These are phyloP conservation scores for Eimeria brunetti DNA, from an alignment of 169 alveolate species.

Conservation along the genomic window DNA sequence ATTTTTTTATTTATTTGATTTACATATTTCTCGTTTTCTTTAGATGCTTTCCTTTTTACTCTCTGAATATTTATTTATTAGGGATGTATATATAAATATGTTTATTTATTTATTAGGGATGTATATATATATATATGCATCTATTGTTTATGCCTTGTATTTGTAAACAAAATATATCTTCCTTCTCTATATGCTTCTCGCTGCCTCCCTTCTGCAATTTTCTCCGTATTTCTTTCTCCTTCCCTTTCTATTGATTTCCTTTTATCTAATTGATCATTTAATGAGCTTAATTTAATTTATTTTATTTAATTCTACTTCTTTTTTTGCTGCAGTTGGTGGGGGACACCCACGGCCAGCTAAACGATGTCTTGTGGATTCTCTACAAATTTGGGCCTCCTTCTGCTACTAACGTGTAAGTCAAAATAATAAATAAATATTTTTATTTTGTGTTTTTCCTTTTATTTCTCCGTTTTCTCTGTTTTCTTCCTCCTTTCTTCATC, in stretches of 20 bases:
- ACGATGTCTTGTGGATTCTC: conserved; percentile 93
- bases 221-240: neutral
- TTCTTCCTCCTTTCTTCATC: too few species aligned
- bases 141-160: neutral
- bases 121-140: neutral
- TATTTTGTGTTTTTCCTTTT: neutral
- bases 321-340: conserved; percentile 84
- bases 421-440: neutral
- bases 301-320: too few species aligned
- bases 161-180: neutral
- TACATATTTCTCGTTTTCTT: too few species aligned
- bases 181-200: neutral
- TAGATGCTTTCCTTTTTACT: too few species aligned
- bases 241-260: neutral
- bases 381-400: conserved; percentile 94
- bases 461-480: neutral
- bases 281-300: neutral
- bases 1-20: too few species aligned
- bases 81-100: too few species aligned
- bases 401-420: conserved; percentile 86
- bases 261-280: neutral
- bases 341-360: conserved; percentile 95
- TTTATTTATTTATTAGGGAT: too few species aligned
- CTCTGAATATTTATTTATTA: too few species aligned
- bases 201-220: neutral